Evolutionary conservation across 495 filamentous ascomycete genomes (phyloP), one percentile per base, ranked within the genome.

Genomic region (Cercophora samala): DNA sequence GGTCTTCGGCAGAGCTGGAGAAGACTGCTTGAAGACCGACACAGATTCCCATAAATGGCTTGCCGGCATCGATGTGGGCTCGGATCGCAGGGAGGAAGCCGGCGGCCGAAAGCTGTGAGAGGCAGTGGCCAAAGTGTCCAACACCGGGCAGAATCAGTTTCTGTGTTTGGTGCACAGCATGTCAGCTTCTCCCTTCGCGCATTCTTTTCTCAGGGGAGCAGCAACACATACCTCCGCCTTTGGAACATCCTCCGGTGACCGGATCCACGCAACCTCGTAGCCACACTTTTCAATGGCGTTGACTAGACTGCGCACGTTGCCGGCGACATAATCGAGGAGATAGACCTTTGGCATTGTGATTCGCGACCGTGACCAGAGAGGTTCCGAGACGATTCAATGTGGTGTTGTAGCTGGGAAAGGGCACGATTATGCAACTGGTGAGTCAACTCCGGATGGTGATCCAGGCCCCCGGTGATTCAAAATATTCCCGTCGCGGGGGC

Each of bases 31-130:
- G 95, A 6, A 97, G 76, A 0, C 95, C 95, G 64, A 99, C 95
- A 74, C 95, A 99, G 63, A 99, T 97, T 4, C 92, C 95, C 90
- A 99, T 93, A 75, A 99, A 99, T 3, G 93, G 93, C 75, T 97
- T 97, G 8, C 92, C 93, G 13, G 90, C 85, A 51, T 88, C 83
- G 70, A 98, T 91, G 78, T 96, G 92, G 64, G 86, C 79, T 69
- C 83, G 87, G 51, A 98, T 87, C 4, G 93, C 90, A 64, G 89
- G 88, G 58, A 93, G 76, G 77, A 92, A 98, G 63, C 91, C 92
- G 29, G 92, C 90, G 21, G 84, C 81, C 11, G 88, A 82, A 62
- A 98, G 86, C 72, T 95, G 91, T 26, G 87, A 86, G 67, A 97
- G 86, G 75, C 95, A 99, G 81, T 98, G 92, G 61, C 96, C 96